These are phyloP conservation scores for Penicillium dipodomyicola DNA, from an alignment of 495 filamentous ascomycete species.

Conservation along the genomic window DNA sequence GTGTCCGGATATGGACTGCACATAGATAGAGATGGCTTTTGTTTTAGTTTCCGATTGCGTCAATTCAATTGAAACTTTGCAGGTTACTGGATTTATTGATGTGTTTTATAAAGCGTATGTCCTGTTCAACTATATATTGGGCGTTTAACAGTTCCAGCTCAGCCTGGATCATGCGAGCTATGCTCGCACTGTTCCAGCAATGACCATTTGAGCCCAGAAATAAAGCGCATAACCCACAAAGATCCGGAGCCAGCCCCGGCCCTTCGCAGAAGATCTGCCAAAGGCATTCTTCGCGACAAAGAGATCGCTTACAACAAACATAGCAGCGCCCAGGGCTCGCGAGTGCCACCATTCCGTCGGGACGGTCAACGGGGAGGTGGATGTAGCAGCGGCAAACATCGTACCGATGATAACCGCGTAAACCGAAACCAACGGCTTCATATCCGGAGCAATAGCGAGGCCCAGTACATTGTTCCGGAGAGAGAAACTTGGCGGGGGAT, in stretches of 20 bases:
- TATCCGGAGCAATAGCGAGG: slow-evolving; percentile 14
- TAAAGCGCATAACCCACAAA: slow-evolving; percentile 17
- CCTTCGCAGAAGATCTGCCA: slow-evolving; percentile 1
- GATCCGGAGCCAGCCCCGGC: slow-evolving; percentile 1
- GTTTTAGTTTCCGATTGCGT: neutral
- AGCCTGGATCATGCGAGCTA: neutral
- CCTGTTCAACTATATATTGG: no score
- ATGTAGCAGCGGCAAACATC: slow-evolving; percentile 22
- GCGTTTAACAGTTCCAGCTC: no score
- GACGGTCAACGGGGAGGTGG: slow-evolving; percentile 8
- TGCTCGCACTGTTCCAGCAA: slow-evolving; percentile 15
- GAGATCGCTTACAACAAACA: slow-evolving; percentile 19
- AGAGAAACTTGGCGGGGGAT: slow-evolving; percentile 14
- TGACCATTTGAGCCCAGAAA: slow-evolving; percentile 20
- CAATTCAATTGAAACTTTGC: neutral
- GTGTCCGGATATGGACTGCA: neutral
- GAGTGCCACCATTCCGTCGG: slow-evolving; percentile 7
- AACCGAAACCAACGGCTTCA: slow-evolving; percentile 18
- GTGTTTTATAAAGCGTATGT: neutral
- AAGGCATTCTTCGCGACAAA: slow-evolving; percentile 20
- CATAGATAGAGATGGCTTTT: neutral
- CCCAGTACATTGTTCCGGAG: slow-evolving; percentile 13
- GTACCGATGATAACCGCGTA: slow-evolving; percentile 19
- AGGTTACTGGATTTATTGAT: neutral
- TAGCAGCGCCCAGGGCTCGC: slow-evolving; percentile 15